Base-by-base conservation (phyloP, 2,329 filamentous ascomycete species). In the Colletotrichum endophyticum region DNA sequence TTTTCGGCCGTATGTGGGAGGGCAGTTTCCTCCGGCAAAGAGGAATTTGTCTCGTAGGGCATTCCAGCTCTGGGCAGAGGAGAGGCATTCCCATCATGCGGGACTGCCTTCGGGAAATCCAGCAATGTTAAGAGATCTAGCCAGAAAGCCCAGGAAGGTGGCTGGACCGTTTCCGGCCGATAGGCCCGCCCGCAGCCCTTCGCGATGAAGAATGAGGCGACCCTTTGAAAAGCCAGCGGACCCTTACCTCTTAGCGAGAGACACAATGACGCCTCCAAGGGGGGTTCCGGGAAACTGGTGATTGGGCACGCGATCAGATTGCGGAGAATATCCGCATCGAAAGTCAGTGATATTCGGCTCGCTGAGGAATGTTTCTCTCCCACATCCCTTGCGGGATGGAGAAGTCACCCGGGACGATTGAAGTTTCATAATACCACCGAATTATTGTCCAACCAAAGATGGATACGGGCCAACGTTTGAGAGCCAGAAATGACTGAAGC, bases 161-260 rank as follows among this genome's bases (percentile, higher is more conserved):
- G 59, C 59, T 63, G 30, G 59, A 63, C 59, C 59, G 59, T 63
- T 63, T 63, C 30, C 59, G 30, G 59, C 13, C 11, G 59, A 63
- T 22, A 22, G 3, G 12, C 8, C 59, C 59, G 27, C 59, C n/a
- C n/a, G 30, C 19, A 36, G 36, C 34, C 12, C 39, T 39, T 32
- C 15, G 34, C 36, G 25, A 16, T 53, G 39, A 53, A 53, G 39
- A 32, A 53, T 49, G 64, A 16, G 16, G 16, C 63, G 15, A 44
- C 19, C 9, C 36, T 39, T 44, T 13, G 27, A n/a, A 19, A 56
- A n/a, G 64, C n/a, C 59, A 56, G 32, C 22, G 56, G 30, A 15
- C 56, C 56, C 16, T n/a, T n/a, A 16, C 15, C 13, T 27, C 15
- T 62, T 69, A 67, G 28, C 22, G 56, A 69, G 28, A 49, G 56